Base-by-base conservation (phyloP, 371 early-diverging fungal species). In the Mucor racemosus region DNA sequence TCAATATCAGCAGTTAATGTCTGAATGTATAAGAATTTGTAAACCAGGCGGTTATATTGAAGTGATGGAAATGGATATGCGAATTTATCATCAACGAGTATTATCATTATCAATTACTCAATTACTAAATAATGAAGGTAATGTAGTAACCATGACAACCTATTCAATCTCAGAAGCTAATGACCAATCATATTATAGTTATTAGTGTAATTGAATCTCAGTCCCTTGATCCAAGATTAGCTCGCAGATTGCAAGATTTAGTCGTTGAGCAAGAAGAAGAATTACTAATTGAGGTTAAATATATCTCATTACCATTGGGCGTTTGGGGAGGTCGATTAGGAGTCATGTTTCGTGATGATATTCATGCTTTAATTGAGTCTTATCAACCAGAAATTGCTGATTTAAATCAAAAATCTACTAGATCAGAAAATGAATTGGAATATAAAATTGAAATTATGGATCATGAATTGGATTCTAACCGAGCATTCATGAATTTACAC, bases 261-360 rank as follows among this genome's bases (percentile, higher is more conserved):
- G 69, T 78, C 33, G 50, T 62, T 14, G 60, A 64, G 26, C 35
- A 57, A 26, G 19, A 34, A 13, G 41, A 21, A 10, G 31, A 56
- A 57, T 56, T 44, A 56, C 60, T 33, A n/a, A 41, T 9, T 56
- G 66, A 76, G 55, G 61, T 58, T n/a, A 74, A 67, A n/a, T 77
- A 82, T 34, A 72, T 69, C 10, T 82, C 82, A 15, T 48, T 82
- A 15, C 82, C 82, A 4, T 34, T 82, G 21, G 82, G 82, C 9
- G 65, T 75, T 21, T 82, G 82, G 82, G 82, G 76, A 8, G 82
- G 82, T 19, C 63, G 75, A 19, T 53, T 82, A 19, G 82, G 82
- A 11, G 76, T 79, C 35, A 69, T 82, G 65, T 79, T 82, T 57
- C 63, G 73, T 38, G 79, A 82, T 33, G 82, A 82, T 58, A 58